Evolutionary conservation across 2,329 filamentous ascomycete genomes (phyloP).

Genomic region (Fonsecaea erecta): DNA sequence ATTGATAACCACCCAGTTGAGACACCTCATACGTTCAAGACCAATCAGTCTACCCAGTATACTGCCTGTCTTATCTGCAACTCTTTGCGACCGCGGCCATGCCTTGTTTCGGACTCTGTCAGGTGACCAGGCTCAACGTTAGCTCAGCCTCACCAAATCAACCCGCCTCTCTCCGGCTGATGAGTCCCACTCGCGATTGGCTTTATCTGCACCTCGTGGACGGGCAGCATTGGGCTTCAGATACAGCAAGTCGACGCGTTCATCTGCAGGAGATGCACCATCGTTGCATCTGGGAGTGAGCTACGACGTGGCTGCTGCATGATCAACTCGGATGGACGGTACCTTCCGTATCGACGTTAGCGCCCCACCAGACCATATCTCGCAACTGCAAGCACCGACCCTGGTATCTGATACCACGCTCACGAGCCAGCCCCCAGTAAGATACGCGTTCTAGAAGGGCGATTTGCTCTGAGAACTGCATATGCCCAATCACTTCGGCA

Average conservation of each 20-base stretch:
- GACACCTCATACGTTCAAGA: neutral
- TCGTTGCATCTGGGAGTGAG: neutral
- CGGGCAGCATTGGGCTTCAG: neutral
- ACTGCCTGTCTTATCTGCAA: neutral
- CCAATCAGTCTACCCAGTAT: neutral
- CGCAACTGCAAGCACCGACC: neutral
- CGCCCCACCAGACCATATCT: neutral
- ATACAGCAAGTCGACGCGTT: neutral
- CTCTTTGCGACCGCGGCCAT: neutral
- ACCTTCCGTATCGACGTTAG: constrained; percentile 1
- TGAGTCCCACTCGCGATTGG: neutral
- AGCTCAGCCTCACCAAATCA: neutral
- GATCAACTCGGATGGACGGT: neutral
- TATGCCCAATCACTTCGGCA: neutral
- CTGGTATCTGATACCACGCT: neutral
- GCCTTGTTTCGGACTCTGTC: neutral
- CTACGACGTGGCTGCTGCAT: neutral
- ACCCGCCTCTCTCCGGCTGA: neutral
- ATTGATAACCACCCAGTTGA: neutral
- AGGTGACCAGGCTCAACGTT: neutral
- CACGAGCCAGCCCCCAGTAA: neutral
- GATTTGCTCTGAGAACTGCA: neutral
- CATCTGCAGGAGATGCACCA: neutral
- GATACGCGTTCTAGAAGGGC: neutral
- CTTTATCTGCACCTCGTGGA: neutral